Evolutionary conservation across 1,139 yeast species (phyloP).

Genomic region (Chernovozyma sophiae-reginae): DNA sequence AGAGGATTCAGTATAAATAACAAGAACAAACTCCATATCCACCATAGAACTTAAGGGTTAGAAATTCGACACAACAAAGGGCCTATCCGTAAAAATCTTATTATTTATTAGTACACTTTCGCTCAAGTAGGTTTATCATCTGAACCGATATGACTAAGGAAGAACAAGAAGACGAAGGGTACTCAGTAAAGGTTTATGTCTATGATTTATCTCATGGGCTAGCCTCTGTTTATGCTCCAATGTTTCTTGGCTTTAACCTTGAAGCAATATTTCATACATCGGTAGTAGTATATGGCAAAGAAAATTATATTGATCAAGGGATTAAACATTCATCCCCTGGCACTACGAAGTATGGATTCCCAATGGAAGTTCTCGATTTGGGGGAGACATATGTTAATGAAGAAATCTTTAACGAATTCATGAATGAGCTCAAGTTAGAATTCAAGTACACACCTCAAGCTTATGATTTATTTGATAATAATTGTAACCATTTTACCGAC

Average conservation of each 20-base stretch:
- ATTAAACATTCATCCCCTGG: constrained; percentile 49
- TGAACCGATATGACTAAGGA: too few relatives aligned
- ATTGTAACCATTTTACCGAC: constrained; percentile 67
- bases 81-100: not conserved
- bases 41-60: too few relatives aligned
- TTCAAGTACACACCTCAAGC: constrained; percentile 41
- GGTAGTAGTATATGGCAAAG: constrained; percentile 52
- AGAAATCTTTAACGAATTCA: constrained; percentile 50
- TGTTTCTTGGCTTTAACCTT: constrained; percentile 41
- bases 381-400: constrained; percentile 51
- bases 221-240: constrained; percentile 40
- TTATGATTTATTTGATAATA: constrained; percentile 61
- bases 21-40: too few relatives aligned
- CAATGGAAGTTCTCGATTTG: constrained; percentile 49
- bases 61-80: not conserved
- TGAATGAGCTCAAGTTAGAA: constrained; percentile 45
- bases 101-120: not conserved
- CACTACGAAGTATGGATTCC: constrained; percentile 55
- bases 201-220: constrained; percentile 57
- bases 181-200: constrained; percentile 52
- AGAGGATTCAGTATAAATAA: too few relatives aligned
- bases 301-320: constrained; percentile 60
- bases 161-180: constrained; percentile 10
- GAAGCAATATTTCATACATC: constrained; percentile 72
- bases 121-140: too few relatives aligned